These are phyloP conservation scores for Leccinum subfulvum DNA, from an alignment of 1,284 basidiomycete species.

Conservation along the genomic window DNA sequence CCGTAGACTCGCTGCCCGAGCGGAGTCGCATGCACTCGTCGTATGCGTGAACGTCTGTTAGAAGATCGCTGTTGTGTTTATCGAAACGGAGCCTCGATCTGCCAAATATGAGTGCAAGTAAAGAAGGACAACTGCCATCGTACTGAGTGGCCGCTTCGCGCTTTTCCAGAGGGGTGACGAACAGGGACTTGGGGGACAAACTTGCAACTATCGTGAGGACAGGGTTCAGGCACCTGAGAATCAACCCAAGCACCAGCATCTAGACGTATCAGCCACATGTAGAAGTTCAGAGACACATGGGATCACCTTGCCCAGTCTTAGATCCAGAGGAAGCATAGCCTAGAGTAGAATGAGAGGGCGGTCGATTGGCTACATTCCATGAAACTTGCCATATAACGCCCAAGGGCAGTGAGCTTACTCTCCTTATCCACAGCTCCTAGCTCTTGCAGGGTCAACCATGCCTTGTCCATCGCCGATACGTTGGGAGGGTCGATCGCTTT, in stretches of 20 bases:
- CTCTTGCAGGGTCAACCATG: conserved; percentile 73
- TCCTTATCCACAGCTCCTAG: conserved; percentile 74
- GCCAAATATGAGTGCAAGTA: background rate
- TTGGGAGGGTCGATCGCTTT: conserved; percentile 86
- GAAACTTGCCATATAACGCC: conserved; percentile 68
- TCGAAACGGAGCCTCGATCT: conserved; percentile 73
- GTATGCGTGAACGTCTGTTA: conserved; percentile 82
- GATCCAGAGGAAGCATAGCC: conserved; percentile 83
- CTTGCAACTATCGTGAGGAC: conserved; percentile 82
- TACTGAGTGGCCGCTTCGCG: conserved; percentile 77
- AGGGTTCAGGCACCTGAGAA: conserved; percentile 78
- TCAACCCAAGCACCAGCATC: conserved; percentile 84
- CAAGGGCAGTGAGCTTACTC: conserved; percentile 77
- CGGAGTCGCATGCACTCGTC: conserved; percentile 61
- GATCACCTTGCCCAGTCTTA: conserved; percentile 81
- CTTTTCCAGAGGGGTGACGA: conserved; percentile 79
- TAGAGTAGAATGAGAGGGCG: conserved; percentile 29
- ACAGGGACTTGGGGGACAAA: conserved; percentile 86
- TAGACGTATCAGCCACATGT: conserved; percentile 26
- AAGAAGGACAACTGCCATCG: conserved; percentile 17
- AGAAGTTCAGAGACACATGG: background rate
- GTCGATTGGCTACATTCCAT: background rate
- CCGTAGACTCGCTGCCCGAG: conserved; percentile 46
- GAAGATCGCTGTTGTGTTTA: conserved; percentile 78
- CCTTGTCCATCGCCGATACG: conserved; percentile 73